A percentile compares a stretch with the other conserved stretches of the same genome.
Conservation (phyloP, 2,329 filamentous ascomycete genomes). For the Microsporum audouinii region DNA sequence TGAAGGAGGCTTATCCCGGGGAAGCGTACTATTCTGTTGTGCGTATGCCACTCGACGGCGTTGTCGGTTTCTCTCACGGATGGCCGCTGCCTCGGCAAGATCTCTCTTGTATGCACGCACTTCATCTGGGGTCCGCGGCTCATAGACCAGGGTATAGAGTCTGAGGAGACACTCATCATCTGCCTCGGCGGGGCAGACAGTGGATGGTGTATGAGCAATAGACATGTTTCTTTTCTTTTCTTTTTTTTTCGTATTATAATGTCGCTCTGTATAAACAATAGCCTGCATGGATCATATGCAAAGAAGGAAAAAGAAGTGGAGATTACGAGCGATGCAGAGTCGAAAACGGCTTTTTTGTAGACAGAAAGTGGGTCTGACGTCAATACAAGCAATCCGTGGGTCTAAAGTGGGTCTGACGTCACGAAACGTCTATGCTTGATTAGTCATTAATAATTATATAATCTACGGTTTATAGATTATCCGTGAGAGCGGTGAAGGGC, state of each 20-base stretch:
- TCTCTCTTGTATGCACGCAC: not conserved
- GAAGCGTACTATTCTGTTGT: too few species aligned
- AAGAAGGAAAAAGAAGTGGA: too few species aligned
- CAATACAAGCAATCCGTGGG: not conserved
- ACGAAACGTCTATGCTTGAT: not conserved
- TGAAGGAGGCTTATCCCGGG: not conserved
- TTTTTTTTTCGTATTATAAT: too few species aligned
- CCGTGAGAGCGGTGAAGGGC: not conserved
- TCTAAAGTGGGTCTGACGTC: not conserved
- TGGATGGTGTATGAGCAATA: too few species aligned
- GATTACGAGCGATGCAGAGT: too few species aligned
- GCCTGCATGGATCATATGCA: too few species aligned
- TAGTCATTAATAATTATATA: not conserved
- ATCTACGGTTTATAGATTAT: not conserved
- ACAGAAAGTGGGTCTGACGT: not conserved
- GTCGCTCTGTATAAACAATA: too few species aligned
- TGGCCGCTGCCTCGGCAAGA: not conserved
- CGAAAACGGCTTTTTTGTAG: too few species aligned
- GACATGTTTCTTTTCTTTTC: too few species aligned
- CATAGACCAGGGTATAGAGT: not conserved
- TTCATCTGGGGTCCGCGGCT: not conserved
- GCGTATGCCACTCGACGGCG: too few species aligned
- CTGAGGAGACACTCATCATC: not conserved
- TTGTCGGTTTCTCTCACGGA: not conserved
- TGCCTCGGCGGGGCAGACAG: not conserved